Percentiles rank a stretch among this genome's conserved stretches.
Conservation (phyloP, 2,329 filamentous ascomycete genomes). For the Alternaria ethzedia region DNA sequence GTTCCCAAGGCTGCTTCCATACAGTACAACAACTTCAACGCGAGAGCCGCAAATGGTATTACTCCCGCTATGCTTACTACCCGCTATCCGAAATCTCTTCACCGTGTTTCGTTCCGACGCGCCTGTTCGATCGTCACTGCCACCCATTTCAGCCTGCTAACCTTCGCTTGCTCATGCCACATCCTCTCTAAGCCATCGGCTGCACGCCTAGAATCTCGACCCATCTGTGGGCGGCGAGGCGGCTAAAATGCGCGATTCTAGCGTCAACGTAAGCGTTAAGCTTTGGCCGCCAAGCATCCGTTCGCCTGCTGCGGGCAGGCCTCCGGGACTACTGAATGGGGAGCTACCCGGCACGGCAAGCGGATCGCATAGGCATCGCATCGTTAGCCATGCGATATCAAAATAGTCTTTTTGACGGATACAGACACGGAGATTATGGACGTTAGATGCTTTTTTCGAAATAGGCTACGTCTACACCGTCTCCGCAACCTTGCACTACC, state of each 20-base stretch:
- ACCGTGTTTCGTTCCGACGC: slow-evolving; percentile 15
- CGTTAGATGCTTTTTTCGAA: not conserved
- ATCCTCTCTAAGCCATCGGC: not conserved
- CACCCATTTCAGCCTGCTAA: not conserved
- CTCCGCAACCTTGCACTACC: not conserved
- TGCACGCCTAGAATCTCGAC: slow-evolving; percentile 23
- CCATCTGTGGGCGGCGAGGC: slow-evolving; percentile 11
- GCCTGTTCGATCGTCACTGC: slow-evolving; percentile 1
- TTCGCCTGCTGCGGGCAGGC: slow-evolving; percentile 4
- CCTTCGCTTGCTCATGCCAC: not conserved
- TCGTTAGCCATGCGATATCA: slow-evolving; percentile 8
- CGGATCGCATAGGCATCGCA: slow-evolving; percentile 5
- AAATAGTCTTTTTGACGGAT: not conserved
- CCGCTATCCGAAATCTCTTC: slow-evolving; percentile 7
- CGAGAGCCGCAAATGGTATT: not conserved
- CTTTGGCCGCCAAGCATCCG: slow-evolving; percentile 16
- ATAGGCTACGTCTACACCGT: slow-evolving; percentile 1
- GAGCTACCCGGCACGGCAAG: slow-evolving; percentile 5
- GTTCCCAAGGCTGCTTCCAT: not conserved
- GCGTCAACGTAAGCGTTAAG: slow-evolving; percentile 5
- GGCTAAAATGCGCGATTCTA: slow-evolving; percentile 14
- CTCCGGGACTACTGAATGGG: slow-evolving; percentile 14
- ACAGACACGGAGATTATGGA: not conserved
- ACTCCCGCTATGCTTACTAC: slow-evolving; percentile 4
- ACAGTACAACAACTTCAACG: not conserved